Conservation (phyloP, 768 basidiomycete species). For the Trametes cingulata region DNA sequence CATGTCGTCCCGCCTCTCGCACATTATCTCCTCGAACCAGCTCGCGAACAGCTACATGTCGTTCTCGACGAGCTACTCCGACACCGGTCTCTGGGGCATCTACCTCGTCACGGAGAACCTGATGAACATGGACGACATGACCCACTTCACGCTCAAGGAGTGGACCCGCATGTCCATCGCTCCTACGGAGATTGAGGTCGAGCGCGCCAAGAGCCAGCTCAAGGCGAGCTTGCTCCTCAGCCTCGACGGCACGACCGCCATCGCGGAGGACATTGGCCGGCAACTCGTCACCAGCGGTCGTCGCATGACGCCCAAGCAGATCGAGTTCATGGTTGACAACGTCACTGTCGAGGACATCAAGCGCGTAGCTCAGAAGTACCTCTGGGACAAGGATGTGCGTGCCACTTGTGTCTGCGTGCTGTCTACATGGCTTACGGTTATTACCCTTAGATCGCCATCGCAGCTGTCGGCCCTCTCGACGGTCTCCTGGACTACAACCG, state of each 20-base stretch:
- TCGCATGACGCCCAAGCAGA: slow-evolving; percentile 88
- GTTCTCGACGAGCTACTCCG: slow-evolving; percentile 98
- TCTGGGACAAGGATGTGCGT: slow-evolving; percentile 94
- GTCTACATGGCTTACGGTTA: slow-evolving; percentile 2
- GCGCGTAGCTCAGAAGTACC: slow-evolving; percentile 92
- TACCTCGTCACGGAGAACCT: slow-evolving; percentile 96
- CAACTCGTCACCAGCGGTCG: slow-evolving; percentile 94
- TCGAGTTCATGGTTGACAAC: slow-evolving; percentile 89
- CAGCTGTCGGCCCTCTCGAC: slow-evolving; percentile 88
- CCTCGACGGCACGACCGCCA: slow-evolving; percentile 93
- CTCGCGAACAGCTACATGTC: slow-evolving; percentile 99
- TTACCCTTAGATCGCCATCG: slow-evolving; percentile 66
- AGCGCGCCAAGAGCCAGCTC: slow-evolving; percentile 97
- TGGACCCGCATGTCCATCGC: slow-evolving; percentile 94
- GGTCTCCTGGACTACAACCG: slow-evolving; percentile 96
- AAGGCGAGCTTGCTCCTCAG: slow-evolving; percentile 91
- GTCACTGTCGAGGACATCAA: slow-evolving; percentile 88
- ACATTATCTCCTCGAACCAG: slow-evolving; percentile 89
- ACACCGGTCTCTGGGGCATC: slow-evolving; percentile 99
- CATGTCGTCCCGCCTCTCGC: slow-evolving; percentile 87
- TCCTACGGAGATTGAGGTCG: slow-evolving; percentile 84
- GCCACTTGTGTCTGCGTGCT: slow-evolving; percentile 1
- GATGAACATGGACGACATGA: slow-evolving; percentile 88
- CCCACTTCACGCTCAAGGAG: slow-evolving; percentile 93
- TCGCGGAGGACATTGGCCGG: slow-evolving; percentile 98